A percentile compares a stretch with the other conserved stretches of the same genome.
Conservation (phyloP, 176 grass and related monocot species). For the Oryza nivara region DNA sequence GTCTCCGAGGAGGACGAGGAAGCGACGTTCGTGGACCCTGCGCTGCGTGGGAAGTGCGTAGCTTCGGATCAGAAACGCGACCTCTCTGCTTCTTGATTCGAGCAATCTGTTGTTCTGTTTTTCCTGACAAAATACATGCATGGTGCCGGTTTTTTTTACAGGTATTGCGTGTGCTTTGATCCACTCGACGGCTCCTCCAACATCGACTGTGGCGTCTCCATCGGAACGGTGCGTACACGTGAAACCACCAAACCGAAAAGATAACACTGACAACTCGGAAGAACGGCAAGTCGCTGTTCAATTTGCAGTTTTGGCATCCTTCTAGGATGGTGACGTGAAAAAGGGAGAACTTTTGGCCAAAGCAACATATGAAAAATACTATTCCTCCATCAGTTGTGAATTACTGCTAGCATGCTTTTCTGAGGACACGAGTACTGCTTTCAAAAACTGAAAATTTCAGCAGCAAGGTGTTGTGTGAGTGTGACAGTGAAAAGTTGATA, state of each 20-base stretch:
- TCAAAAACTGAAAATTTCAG: neutral
- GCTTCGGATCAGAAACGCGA: neutral
- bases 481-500: neutral
- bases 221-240: conserved; percentile 79
- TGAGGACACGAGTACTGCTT: neutral
- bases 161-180: conserved; percentile 97
- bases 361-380: neutral
- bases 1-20: conserved; percentile 97
- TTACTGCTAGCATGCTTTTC: neutral
- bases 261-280: neutral
- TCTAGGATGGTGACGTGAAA: neutral
- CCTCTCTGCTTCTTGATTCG: neutral
- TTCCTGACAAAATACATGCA: neutral
- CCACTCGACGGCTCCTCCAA: conserved; percentile 97
- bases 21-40: conserved; percentile 88
- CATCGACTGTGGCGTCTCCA: conserved; percentile 98
- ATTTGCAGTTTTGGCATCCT: neutral
- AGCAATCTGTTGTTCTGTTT: neutral
- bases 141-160: neutral
- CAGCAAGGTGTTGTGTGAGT: neutral
- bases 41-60: conserved; percentile 78
- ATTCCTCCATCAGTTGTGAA: neutral
- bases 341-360: neutral
- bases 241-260: neutral
- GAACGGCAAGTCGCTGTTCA: neutral